Evolutionary conservation across 192 early-diverging fungal species (phyloP).

Genomic region (Fimicolochytrium jonesii): DNA sequence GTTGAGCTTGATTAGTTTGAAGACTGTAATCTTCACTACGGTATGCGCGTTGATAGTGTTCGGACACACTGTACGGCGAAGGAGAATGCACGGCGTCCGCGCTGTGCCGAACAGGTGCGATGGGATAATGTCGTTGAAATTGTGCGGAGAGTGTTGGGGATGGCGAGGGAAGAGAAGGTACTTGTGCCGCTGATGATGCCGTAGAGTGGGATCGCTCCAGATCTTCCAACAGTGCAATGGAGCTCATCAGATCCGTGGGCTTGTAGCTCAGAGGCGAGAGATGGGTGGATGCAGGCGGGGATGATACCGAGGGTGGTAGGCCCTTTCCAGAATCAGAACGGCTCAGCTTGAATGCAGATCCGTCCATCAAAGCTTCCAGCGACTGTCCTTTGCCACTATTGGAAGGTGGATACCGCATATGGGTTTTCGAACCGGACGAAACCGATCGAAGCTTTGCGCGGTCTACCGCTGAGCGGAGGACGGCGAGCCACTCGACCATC

Average conservation of each 20-base stretch:
- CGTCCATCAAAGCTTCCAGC: neutral
- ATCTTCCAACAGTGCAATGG: constrained; percentile 1
- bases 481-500: constrained; percentile 11
- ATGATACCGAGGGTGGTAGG: neutral
- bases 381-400: neutral
- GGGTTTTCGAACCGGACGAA: neutral
- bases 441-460: neutral
- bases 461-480: constrained; percentile 8
- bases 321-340: neutral
- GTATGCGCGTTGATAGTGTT: neutral
- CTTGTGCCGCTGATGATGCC: neutral
- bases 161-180: too few species aligned
- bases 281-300: neutral
- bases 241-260: neutral
- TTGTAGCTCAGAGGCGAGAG: neutral
- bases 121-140: too few species aligned
- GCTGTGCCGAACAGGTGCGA: too few species aligned
- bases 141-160: too few species aligned
- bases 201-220: neutral
- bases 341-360: neutral
- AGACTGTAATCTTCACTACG: neutral
- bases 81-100: neutral
- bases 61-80: neutral
- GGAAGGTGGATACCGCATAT: neutral
- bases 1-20: neutral